Conservation (phyloP, 768 basidiomycete genomes). For the Pleurotus eryngii region DNA sequence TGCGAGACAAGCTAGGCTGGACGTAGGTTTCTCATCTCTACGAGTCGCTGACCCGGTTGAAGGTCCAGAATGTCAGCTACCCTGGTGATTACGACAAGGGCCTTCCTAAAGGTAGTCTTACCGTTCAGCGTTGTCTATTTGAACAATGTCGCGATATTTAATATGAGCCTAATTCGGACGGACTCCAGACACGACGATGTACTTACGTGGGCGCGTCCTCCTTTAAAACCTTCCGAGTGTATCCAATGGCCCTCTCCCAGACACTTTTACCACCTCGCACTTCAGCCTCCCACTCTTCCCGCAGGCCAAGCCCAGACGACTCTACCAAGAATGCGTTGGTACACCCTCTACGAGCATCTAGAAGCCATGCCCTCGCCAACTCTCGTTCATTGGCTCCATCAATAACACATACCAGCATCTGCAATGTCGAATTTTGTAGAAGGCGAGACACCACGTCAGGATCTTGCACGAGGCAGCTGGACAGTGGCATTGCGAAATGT, state of each 20-base stretch:
- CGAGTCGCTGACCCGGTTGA: too few relatives aligned
- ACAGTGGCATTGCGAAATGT: slow-evolving; percentile 20
- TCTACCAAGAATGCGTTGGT: slow-evolving; percentile 11
- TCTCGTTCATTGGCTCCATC: slow-evolving; percentile 4
- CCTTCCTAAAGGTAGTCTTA: too few relatives aligned
- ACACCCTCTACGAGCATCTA: background rate
- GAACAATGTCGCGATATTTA: too few relatives aligned
- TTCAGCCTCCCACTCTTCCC: slow-evolving; percentile 24
- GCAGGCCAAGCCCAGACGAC: slow-evolving; percentile 10
- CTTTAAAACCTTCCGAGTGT: slow-evolving; percentile 1
- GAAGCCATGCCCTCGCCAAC: slow-evolving; percentile 16
- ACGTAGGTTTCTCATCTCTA: too few relatives aligned
- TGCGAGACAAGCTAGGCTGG: too few relatives aligned
- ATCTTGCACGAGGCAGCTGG: slow-evolving; percentile 10
- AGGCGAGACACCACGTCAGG: slow-evolving; percentile 12
- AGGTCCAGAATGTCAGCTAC: too few relatives aligned
- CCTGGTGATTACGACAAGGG: too few relatives aligned
- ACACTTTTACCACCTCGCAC: slow-evolving; percentile 19
- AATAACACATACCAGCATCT: slow-evolving; percentile 17
- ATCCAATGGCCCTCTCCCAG: slow-evolving; percentile 20
- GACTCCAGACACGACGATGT: too few relatives aligned
- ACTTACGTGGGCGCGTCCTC: too few relatives aligned
- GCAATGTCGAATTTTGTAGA: slow-evolving; percentile 8
- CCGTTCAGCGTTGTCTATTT: too few relatives aligned
- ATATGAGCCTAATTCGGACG: too few relatives aligned